Base-by-base conservation (phyloP, 768 basidiomycete species). In the Strobilomyces echinocephalus region DNA sequence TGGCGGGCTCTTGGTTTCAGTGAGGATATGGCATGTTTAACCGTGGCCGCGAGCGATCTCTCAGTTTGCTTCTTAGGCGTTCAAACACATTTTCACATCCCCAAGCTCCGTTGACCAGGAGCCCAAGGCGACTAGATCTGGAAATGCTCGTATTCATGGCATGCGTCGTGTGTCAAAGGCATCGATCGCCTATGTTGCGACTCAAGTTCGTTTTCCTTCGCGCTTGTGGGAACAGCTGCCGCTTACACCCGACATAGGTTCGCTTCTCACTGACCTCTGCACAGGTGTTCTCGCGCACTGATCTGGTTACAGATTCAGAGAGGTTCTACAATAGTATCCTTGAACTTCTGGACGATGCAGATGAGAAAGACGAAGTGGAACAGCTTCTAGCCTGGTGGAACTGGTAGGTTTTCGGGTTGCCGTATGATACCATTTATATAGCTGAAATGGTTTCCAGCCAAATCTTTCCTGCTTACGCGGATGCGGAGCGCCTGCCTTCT, bases 271-370 rank as follows among this genome's bases (percentile, higher is more conserved):
- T 53, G 26, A 48, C 24, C 3, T 48, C 40, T 0, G 30, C 46
- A 3, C 46, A 53, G 41, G 52, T 53, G 2, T 53, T 53, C 10
- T 53, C 46, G 2, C 24, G 28, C 24, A 53, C 46, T 9, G 46
- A 53, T 28, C 26, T 53, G 1, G 9, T 36, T 7, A 53, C 40
- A 1, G 46, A 53, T n/a, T 53, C 40, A 1, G 52, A 53, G 16
- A 26, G 24, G 1, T 53, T 48, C 18, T 53, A 53, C 15, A 36
- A 36, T 15, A 26, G 16, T 14, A 53, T 53, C 4, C 12, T 53
- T 2, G 52, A 53, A 2, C 18, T 53, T 5, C 40, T 53, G 8
- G 21, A 53, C 4, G 52, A 53, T n/a, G 31, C 8, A 5, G 33
- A 43, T 3, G 41, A 50, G 49, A 35, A n/a, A 6, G 49, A 46